These are phyloP conservation scores for Fusarium chaquense DNA, from an alignment of 2,329 filamentous ascomycete species.

Conservation along the genomic window DNA sequence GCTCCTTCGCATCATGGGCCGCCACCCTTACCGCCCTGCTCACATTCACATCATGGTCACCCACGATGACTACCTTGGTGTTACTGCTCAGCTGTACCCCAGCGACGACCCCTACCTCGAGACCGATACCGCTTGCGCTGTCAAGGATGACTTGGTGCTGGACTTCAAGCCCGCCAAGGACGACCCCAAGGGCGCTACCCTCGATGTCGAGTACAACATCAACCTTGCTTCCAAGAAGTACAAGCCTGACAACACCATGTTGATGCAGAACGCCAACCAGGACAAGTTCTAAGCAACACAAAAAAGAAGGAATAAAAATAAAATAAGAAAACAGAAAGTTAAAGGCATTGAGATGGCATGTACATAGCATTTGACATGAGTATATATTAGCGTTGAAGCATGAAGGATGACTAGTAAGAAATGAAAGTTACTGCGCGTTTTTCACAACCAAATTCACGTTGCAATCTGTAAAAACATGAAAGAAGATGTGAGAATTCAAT, in stretches of 20 bases:
- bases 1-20: constrained; percentile 60
- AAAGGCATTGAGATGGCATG: constrained; percentile 1
- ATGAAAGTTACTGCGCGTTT: constrained; percentile 6
- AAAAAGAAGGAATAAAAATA: neutral
- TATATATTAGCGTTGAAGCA: constrained; percentile 30
- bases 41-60: constrained; percentile 68
- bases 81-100: constrained; percentile 84
- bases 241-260: constrained; percentile 50
- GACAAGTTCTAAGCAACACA: constrained; percentile 39
- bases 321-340: neutral
- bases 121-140: constrained; percentile 62
- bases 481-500: neutral
- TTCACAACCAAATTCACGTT: neutral
- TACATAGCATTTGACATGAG: constrained; percentile 13
- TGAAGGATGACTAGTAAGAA: constrained; percentile 8
- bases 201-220: constrained; percentile 59
- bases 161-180: constrained; percentile 61
- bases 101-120: constrained; percentile 72
- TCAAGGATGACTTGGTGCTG: constrained; percentile 65
- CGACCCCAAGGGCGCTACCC: constrained; percentile 52
- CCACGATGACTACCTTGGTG: constrained; percentile 74
- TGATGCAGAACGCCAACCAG: constrained; percentile 49
- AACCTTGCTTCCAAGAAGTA: constrained; percentile 59
- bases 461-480: neutral
- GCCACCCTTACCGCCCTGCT: constrained; percentile 62